phyloP scores from a whole-genome alignment of 495 filamentous ascomycete genomes.

The Alectoria sarmentosa region DNA sequence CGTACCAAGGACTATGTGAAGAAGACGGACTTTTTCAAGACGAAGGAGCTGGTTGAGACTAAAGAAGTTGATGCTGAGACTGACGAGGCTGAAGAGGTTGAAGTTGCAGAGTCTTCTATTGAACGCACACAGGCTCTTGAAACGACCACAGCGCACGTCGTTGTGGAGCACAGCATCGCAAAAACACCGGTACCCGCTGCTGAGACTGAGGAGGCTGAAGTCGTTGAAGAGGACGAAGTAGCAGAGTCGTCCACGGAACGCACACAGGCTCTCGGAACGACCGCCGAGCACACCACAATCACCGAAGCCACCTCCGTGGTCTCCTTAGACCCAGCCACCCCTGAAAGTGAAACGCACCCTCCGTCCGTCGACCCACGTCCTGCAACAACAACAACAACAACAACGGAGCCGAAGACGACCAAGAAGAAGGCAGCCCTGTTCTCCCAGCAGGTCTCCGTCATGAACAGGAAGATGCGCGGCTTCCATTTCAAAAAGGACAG shows the following conservation, averaged over 20 bases:
- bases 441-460: neutral
- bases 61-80: neutral
- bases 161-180: neutral
- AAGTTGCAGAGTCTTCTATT: neutral
- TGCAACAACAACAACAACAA: no score
- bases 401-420: neutral
- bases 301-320: neutral
- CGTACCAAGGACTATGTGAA: neutral
- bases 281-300: neutral
- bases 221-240: neutral
- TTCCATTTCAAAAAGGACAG: neutral
- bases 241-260: neutral
- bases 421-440: neutral
- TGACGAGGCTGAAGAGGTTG: slow-evolving; percentile 22
- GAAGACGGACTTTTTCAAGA: slow-evolving; percentile 4
- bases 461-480: neutral
- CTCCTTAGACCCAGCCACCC: neutral
- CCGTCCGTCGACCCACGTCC: neutral
- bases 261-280: neutral
- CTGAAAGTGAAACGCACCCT: neutral
- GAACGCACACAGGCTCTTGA: neutral
- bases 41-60: neutral
- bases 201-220: neutral
- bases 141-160: neutral
- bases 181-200: neutral